Evolutionary conservation across 2,329 filamentous ascomycete genomes (phyloP), one percentile per base, ranked within the genome.

Genomic region (Trichoderma citrinoviride): DNA sequence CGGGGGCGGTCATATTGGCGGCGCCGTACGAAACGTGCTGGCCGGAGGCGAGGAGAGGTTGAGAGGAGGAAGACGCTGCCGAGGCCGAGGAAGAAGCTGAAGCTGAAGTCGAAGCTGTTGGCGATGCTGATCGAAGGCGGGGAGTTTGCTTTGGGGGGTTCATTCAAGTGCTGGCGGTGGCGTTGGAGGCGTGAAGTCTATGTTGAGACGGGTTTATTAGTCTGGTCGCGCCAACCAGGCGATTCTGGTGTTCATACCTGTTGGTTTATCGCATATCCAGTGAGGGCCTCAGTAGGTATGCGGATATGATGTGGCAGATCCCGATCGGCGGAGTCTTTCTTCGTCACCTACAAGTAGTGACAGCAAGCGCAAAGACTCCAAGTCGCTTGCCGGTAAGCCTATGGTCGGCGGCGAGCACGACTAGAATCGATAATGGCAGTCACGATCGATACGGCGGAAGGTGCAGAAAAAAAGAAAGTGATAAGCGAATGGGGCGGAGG

Each of bases 351-450:
- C n/a, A 55, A 65, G 23, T 15, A 23, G 71, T 73, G n/a, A 71
- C 71, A 85, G 83, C 84, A 86, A 86, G 83, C 84, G 85, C 85
- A 87, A 87, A 87, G 85, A 87, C 85, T 84, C 76, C 71, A 87
- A 87, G 85, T 87, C 85, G 84, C 85, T 77, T 83, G 84, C 83
- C 76, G 77, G 69, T 72, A 64, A 69, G 73, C 70, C 76, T 83
- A 84, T 76, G 71, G 52, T 25, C 10, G 43, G 43, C 19, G 49
- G 47, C 41, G 41, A 46, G 23, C 41, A 41, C 41, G 41, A 58
- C 27, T 33, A 25, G n/a, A 37, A 46, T 37, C 40, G 44, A 61
- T 41, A 21, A 43, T 33, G 46, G 50, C 21, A 37, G 33, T 37
- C 33, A 61, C 41, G 47, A 61, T 61, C 25, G 27, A 41, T 23